Percentiles rank a stretch among this genome's conserved stretches.
phyloP scores from a whole-genome alignment of 192 early-diverging fungal genomes.

The Linnemannia exigua region DNA sequence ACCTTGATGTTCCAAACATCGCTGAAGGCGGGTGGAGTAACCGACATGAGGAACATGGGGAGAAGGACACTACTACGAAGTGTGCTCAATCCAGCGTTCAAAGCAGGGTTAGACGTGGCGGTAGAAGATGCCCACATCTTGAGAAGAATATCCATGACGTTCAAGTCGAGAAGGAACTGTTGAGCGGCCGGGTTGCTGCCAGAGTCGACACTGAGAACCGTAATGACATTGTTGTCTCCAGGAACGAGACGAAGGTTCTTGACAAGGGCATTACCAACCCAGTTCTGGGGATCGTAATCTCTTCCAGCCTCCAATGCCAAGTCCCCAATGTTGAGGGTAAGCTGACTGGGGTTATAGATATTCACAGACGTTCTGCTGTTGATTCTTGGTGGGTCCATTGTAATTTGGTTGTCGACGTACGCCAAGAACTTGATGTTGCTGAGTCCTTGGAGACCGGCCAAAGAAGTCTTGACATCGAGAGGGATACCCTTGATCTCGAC shows the following conservation, averaged over 20 bases:
- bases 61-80: background rate
- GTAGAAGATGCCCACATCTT: background rate
- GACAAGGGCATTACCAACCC: background rate
- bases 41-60: background rate
- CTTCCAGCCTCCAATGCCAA: constrained; percentile 1
- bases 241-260: background rate
- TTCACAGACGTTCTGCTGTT: background rate
- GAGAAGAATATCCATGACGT: background rate
- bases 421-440: constrained; percentile 15
- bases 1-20: background rate
- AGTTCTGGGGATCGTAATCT: too few species aligned
- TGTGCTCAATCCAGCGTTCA: background rate
- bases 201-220: background rate
- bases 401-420: background rate
- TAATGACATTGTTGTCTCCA: constrained; percentile 2
- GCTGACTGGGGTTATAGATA: constrained; percentile 53
- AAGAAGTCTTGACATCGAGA: constrained; percentile 49
- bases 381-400: too few species aligned
- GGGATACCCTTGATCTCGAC: constrained; percentile 57
- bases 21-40: background rate
- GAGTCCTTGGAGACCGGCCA: constrained; percentile 47
- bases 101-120: constrained; percentile 6
- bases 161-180: background rate
- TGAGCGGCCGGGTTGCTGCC: too few species aligned
- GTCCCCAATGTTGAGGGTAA: constrained; percentile 30